These are phyloP conservation scores for Cryptosporidium andersoni DNA, from an alignment of 169 alveolate species.

Conservation along the genomic window DNA sequence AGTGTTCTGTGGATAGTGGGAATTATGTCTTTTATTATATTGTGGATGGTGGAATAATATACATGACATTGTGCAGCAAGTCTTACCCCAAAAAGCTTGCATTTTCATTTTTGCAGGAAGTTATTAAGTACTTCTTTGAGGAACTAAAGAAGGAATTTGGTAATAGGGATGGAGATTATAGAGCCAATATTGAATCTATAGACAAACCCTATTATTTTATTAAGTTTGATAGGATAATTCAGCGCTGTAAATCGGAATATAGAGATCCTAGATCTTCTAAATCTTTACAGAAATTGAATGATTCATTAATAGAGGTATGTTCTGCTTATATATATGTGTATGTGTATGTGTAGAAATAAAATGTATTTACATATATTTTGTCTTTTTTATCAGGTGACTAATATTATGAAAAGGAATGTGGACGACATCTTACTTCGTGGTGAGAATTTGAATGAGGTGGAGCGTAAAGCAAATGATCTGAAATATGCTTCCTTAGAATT, in stretches of 20 bases:
- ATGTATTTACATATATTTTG: constrained; percentile 1
- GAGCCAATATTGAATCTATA: constrained; percentile 79
- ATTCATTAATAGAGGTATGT: constrained; percentile 72
- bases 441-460: constrained; percentile 72
- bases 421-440: constrained; percentile 77
- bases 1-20: constrained; percentile 46
- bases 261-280: constrained; percentile 72
- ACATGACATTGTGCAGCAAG: constrained; percentile 79
- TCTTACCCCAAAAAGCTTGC: constrained; percentile 86
- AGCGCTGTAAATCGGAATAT: constrained; percentile 74
- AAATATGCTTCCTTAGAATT: constrained; percentile 58
- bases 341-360: not conserved
- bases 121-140: constrained; percentile 78
- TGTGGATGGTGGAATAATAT: constrained; percentile 78
- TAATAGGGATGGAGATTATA: constrained; percentile 78
- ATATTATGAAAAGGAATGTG: constrained; percentile 75
- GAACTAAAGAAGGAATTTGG: constrained; percentile 82
- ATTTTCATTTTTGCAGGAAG: constrained; percentile 82
- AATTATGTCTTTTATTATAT: constrained; percentile 73
- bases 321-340: not conserved
- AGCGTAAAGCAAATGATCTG: constrained; percentile 64
- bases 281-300: constrained; percentile 73
- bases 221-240: constrained; percentile 80
- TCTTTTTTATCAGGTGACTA: constrained; percentile 33
- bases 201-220: constrained; percentile 85